phyloP scores from a whole-genome alignment of 441 rosid genomes.

The Adansonia grandidieri region DNA sequence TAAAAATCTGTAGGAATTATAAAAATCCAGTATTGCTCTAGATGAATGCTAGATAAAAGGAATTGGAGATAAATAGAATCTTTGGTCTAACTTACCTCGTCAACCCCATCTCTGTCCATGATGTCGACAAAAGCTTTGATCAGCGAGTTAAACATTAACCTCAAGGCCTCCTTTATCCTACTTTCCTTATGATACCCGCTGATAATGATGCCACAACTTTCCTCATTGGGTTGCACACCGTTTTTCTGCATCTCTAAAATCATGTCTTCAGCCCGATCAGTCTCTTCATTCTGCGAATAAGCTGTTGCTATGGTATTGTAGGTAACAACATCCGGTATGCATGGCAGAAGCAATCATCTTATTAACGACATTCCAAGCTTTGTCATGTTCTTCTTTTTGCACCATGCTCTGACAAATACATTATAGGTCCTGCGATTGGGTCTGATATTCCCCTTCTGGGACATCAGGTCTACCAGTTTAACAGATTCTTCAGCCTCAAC shows the following conservation, averaged over 20 bases:
- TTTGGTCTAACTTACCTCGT: conserved; percentile 47
- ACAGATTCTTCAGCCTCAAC: conserved; percentile 63
- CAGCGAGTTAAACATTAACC: conserved; percentile 60
- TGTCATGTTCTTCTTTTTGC: conserved; percentile 48
- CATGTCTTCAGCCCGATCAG: conserved; percentile 47
- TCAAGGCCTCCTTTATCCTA: conserved; percentile 56
- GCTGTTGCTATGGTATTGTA: conserved; percentile 64
- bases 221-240: conserved; percentile 50
- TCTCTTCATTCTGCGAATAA: conserved; percentile 59
- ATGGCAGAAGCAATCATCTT: conserved; percentile 59
- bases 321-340: conserved; percentile 58
- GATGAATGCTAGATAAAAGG: background rate
- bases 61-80: background rate
- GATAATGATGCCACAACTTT: conserved; percentile 63
- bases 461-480: conserved; percentile 57
- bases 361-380: conserved; percentile 49
- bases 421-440: conserved; percentile 64
- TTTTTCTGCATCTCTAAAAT: conserved; percentile 55
- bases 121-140: conserved; percentile 60
- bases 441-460: conserved; percentile 43
- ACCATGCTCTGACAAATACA: conserved; percentile 65
- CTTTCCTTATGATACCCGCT: conserved; percentile 65
- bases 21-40: background rate
- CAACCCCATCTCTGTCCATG: conserved; percentile 62
- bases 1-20: background rate